phyloP scores from a whole-genome alignment of 257 asterid genomes.

The Nicotiana paniculata region DNA sequence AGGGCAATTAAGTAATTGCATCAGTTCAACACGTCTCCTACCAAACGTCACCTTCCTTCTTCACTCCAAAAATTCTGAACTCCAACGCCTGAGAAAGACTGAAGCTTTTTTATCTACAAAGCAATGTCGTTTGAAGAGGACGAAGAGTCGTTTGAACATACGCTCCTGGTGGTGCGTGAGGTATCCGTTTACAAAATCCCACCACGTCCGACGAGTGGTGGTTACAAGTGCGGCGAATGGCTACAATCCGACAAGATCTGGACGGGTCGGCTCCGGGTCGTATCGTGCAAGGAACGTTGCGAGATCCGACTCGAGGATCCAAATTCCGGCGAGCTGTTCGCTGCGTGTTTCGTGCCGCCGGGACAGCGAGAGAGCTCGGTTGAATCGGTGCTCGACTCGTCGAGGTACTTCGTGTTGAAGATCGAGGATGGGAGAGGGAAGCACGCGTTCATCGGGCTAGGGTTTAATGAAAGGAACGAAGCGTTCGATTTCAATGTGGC shows the following conservation, averaged over 20 bases:
- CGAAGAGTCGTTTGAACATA: conserved; percentile 87
- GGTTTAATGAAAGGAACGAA: conserved; percentile 91
- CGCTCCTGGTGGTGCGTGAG: conserved; percentile 88
- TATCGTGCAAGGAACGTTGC: conserved; percentile 67
- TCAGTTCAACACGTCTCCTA: neutral
- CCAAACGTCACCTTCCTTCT: neutral
- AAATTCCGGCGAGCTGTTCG: conserved; percentile 83
- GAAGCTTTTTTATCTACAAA: neutral
- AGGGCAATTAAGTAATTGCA: neutral
- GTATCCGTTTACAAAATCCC: conserved; percentile 95
- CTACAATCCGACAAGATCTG: conserved; percentile 97
- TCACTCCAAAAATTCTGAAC: neutral
- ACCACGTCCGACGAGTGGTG: conserved; percentile 91
- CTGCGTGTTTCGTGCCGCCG: conserved; percentile 82
- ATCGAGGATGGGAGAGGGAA: conserved; percentile 92
- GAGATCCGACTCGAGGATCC: conserved; percentile 98
- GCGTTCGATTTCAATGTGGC: conserved; percentile 96
- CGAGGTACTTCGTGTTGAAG: conserved; percentile 85
- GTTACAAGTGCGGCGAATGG: conserved; percentile 99
- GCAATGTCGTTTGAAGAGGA: conserved; percentile 78
- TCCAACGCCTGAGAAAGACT: neutral
- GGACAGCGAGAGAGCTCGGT: conserved; percentile 90
- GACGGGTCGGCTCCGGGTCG: conserved; percentile 89
- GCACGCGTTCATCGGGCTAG: conserved; percentile 85
- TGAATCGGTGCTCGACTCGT: conserved; percentile 84